A percentile compares a stretch with the other conserved stretches of the same genome.
phyloP scores from a whole-genome alignment of 2,329 filamentous ascomycete species.

The Scolecobasidium constrictum region DNA sequence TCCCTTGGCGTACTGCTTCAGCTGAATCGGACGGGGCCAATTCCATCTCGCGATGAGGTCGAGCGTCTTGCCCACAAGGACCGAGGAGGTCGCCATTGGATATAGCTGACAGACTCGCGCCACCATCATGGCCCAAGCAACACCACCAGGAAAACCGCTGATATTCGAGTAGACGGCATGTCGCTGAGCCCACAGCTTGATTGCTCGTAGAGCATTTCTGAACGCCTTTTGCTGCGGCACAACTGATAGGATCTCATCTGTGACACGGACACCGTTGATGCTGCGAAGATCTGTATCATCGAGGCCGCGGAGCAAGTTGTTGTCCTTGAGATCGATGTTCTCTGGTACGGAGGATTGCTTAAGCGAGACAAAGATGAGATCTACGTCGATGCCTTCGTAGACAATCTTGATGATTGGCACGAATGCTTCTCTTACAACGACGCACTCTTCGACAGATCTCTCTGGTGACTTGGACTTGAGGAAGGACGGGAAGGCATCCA shows the following conservation, averaged over 20 bases:
- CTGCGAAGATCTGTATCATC: conserved; percentile 81
- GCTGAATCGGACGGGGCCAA: conserved; percentile 86
- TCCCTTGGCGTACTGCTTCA: conserved; percentile 74
- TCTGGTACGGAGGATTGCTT: conserved; percentile 32
- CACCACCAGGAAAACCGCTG: conserved; percentile 90
- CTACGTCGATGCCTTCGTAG: conserved; percentile 82
- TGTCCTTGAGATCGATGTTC: conserved; percentile 68
- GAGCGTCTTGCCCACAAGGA: conserved; percentile 91
- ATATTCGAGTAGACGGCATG: conserved; percentile 93
- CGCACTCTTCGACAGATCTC: conserved; percentile 74
- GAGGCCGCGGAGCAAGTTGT: conserved; percentile 71
- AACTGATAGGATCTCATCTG: conserved; percentile 78
- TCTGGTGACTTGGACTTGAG: conserved; percentile 65
- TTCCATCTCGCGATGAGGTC: conserved; percentile 81
- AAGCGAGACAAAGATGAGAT: conserved; percentile 58
- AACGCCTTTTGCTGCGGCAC: conserved; percentile 89
- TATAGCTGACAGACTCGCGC: conserved; percentile 94
- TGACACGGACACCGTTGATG: conserved; percentile 88
- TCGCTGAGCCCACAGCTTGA: conserved; percentile 91
- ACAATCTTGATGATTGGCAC: conserved; percentile 98
- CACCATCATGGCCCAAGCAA: conserved; percentile 97
- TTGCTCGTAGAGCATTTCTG: conserved; percentile 74
- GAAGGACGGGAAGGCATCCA: conserved; percentile 72
- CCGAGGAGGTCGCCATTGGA: conserved; percentile 78
- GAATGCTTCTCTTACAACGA: conserved; percentile 78